Evolutionary conservation across 306 rosid species (phyloP).

Genomic region (Alnus rubra): DNA sequence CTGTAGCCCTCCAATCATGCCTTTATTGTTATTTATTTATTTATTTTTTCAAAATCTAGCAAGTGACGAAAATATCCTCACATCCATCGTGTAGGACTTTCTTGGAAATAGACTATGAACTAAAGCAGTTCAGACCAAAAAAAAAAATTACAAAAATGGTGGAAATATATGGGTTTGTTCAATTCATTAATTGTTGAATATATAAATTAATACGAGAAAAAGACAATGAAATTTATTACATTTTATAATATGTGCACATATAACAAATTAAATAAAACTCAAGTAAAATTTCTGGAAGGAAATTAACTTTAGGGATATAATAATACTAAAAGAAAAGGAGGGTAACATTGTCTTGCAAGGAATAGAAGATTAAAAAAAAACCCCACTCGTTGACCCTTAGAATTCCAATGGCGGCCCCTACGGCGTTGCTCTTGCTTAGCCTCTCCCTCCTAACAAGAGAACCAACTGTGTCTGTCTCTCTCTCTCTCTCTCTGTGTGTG

Average conservation of each 20-base stretch:
- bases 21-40: constrained; percentile 2
- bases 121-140: not conserved
- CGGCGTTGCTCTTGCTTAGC: constrained; percentile 81
- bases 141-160: not conserved
- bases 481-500: constrained; percentile 26
- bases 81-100: not conserved
- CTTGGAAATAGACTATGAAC: not conserved
- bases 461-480: not conserved
- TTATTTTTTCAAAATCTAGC: not conserved
- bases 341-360: constrained; percentile 43
- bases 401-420: constrained; percentile 92
- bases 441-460: constrained; percentile 7
- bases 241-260: too few species aligned
- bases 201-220: not conserved
- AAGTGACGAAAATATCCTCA: constrained; percentile 24
- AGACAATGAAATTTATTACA: not conserved
- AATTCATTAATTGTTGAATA: not conserved
- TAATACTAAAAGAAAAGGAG: constrained; percentile 31
- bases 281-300: too few species aligned
- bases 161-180: too few species aligned
- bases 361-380: not conserved
- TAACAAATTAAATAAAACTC: too few species aligned
- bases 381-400: constrained; percentile 73
- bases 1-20: constrained; percentile 42
- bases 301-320: constrained; percentile 12